Base-by-base conservation (phyloP, 768 basidiomycete genomes). In the Cystofilobasidium bisporidii region DNA sequence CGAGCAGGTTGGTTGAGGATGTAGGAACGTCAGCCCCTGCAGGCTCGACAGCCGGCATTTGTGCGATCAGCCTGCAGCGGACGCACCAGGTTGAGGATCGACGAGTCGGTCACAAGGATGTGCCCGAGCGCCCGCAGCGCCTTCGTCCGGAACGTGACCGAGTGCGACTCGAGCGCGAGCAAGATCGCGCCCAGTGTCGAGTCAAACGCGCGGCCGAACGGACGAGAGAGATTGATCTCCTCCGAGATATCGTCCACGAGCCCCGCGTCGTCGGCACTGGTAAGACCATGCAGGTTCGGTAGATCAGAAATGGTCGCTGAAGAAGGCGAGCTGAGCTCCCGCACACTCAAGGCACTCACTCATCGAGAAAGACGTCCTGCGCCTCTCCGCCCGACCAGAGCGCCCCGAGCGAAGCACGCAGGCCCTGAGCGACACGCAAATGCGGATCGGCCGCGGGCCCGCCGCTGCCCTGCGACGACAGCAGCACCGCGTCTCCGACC, bases 101-200 rank as follows among this genome's bases (percentile, higher is more conserved):
- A 84, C 0, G 92, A 85, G 76, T 98, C 96, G 69, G 87, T 88
- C 0, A 86, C 89, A 40, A 98, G 84, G 58, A 98, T 88, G 73
- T 90, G 85, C 4, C 91, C 89, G 5, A 98, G 80, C 0, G 90
- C 92, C 62, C 88, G 83, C 36, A 99, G 79, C 0, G 94, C 94
- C 76, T 98, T 98, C 0, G 92, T 93, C 38, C 96, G 85, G 81
- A 94, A 88, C 72, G 89, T 91, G 32, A 98, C 91, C 4, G 86
- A 84, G 5, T 88, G 83, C 0, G 89, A 88, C 72, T 94, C 90
- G 69, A 94, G 81, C 2, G 91, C 84, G 63, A 81, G 79, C 24
- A 98, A 75, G 36, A 96, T 85, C 41, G 87, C 85, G 24, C 84
- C 85, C 17, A 98, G 78, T 63, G 97, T 88, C 0, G 89, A 86